Percentiles rank a stretch among this genome's conserved stretches.
These are phyloP conservation scores for Kwoniella dejecticola DNA, from an alignment of 768 basidiomycete species.

Conservation along the genomic window DNA sequence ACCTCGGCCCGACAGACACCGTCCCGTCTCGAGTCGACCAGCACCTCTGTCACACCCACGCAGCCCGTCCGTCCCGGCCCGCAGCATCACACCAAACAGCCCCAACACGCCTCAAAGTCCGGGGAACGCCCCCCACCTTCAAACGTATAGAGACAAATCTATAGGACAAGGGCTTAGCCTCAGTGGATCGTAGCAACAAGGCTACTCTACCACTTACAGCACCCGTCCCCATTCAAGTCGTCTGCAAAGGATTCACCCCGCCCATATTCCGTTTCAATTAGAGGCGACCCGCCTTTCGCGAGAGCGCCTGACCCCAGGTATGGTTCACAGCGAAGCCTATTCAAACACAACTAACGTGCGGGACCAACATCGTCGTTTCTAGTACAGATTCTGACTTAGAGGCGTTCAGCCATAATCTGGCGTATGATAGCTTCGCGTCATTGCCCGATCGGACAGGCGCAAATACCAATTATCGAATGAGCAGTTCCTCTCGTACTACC, in stretches of 20 bases:
- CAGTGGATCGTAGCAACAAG: constrained; percentile 77
- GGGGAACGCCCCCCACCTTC: constrained; percentile 12
- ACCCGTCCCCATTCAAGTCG: constrained; percentile 69
- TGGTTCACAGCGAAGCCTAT: constrained; percentile 74
- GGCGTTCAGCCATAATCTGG: constrained; percentile 83
- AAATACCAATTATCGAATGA: constrained; percentile 82
- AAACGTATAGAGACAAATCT: constrained; percentile 61
- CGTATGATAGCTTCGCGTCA: constrained; percentile 78
- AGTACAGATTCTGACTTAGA: constrained; percentile 81
- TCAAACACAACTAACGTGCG: constrained; percentile 66
- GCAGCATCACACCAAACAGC: not conserved
- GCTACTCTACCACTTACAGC: constrained; percentile 77
- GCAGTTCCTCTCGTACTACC: constrained; percentile 81
- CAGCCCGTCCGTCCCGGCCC: not conserved
- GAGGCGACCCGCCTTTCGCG: constrained; percentile 61
- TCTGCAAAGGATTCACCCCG: constrained; percentile 72
- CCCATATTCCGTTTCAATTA: constrained; percentile 68
- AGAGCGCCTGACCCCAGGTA: constrained; percentile 60
- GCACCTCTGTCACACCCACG: not conserved
- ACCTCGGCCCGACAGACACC: constrained; percentile 35
- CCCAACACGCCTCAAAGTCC: constrained; percentile 4
- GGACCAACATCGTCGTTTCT: constrained; percentile 72
- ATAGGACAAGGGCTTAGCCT: constrained; percentile 73
- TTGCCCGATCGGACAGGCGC: constrained; percentile 62
- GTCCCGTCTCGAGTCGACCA: not conserved